Evolutionary conservation across 768 basidiomycete genomes (phyloP).

Genomic region (Strobilomyces confusus): DNA sequence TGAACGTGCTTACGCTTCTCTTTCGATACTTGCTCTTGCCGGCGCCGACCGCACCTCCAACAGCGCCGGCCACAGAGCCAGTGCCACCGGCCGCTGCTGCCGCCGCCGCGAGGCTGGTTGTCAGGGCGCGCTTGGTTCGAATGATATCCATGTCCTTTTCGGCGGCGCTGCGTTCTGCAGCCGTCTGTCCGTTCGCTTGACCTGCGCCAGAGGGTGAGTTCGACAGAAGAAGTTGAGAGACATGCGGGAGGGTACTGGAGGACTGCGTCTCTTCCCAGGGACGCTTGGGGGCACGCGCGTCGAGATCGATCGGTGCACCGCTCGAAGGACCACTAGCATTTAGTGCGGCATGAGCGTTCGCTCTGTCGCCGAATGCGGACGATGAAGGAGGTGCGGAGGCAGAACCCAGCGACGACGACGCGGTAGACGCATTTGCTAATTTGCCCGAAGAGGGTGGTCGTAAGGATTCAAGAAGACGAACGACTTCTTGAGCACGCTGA

Average conservation of each 20-base stretch:
- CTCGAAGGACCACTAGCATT: constrained; percentile 20
- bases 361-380: constrained; percentile 19
- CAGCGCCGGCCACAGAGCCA: constrained; percentile 31
- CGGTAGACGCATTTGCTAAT: constrained; percentile 9
- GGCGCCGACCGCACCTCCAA: constrained; percentile 19
- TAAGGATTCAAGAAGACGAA: constrained; percentile 55
- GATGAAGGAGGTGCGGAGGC: constrained; percentile 14
- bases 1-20: constrained; percentile 60
- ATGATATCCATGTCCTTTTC: constrained; percentile 87
- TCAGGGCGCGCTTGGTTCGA: constrained; percentile 71
- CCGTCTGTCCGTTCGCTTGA: constrained; percentile 22
- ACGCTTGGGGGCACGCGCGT: constrained; percentile 60
- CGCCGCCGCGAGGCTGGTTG: constrained; percentile 55
- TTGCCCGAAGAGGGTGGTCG: constrained; percentile 22
- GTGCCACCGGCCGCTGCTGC: constrained; percentile 35
- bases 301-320: constrained; percentile 24
- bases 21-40: constrained; percentile 79
- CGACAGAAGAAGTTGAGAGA: constrained; percentile 25
- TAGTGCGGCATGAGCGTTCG: constrained; percentile 30
- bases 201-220: constrained; percentile 9
- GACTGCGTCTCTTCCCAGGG: constrained; percentile 66
- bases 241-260: constrained; percentile 17
- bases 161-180: constrained; percentile 55
- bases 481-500: constrained; percentile 59
- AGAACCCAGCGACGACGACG: constrained; percentile 9